Conservation (phyloP, 805 yeast species). For the Ogataea chonburiensis region DNA sequence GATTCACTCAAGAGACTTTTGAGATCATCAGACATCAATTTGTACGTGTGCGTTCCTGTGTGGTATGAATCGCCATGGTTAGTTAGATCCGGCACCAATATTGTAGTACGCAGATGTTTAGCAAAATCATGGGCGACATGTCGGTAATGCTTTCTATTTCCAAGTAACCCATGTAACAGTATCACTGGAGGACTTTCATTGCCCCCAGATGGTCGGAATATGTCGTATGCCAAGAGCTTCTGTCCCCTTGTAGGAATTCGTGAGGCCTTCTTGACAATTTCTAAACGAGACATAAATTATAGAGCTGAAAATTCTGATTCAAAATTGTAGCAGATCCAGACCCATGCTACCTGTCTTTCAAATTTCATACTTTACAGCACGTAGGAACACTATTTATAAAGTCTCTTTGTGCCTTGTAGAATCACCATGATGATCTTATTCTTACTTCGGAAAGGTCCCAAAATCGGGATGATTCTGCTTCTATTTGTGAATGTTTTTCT, state of each 20-base stretch:
- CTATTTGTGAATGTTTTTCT: conserved; percentile 50
- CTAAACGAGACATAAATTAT: conserved; percentile 5
- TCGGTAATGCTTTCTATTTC: conserved; percentile 74
- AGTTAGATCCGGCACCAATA: conserved; percentile 71
- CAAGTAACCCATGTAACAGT: conserved; percentile 86
- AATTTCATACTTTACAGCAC: too few relatives aligned
- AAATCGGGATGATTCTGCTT: conserved; percentile 39
- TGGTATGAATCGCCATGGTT: conserved; percentile 93
- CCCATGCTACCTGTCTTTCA: too few relatives aligned
- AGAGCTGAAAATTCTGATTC: neutral
- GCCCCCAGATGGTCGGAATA: conserved; percentile 4
- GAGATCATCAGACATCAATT: conserved; percentile 80
- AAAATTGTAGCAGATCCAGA: conserved; percentile 1
- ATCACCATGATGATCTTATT: conserved; percentile 2
- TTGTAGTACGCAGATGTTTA: conserved; percentile 45
- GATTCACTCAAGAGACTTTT: conserved; percentile 43
- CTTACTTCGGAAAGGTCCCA: conserved; percentile 40
- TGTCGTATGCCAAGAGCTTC: conserved; percentile 11
- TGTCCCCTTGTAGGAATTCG: conserved; percentile 2
- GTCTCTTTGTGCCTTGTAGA: too few relatives aligned
- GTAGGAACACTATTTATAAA: too few relatives aligned
- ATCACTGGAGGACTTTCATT: conserved; percentile 54
- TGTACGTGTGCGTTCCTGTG: conserved; percentile 63
- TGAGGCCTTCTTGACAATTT: conserved; percentile 1
- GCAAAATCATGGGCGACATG: conserved; percentile 63